These are phyloP conservation scores for Penicillium sp. DNA, from an alignment of 2,329 filamentous ascomycete species.

Conservation along the genomic window DNA sequence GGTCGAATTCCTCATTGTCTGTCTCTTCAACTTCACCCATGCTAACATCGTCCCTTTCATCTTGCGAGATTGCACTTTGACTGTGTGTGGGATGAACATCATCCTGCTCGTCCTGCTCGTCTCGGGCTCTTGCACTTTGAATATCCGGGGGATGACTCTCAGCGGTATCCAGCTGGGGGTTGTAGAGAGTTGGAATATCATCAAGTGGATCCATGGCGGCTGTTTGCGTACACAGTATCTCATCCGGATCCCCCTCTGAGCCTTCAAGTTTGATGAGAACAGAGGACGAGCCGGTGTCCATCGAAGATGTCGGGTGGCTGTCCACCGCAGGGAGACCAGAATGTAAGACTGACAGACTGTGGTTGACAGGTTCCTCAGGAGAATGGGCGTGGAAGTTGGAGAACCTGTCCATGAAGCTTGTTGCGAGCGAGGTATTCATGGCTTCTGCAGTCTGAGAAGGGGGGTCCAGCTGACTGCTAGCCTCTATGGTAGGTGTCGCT, in stretches of 20 bases:
- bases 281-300: background rate
- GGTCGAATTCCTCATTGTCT: slow-evolving; percentile 15
- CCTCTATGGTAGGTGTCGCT: slow-evolving; percentile 1
- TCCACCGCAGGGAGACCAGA: background rate
- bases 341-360: background rate
- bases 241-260: background rate
- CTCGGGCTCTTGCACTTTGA: background rate
- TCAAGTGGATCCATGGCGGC: background rate
- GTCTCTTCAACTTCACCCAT: slow-evolving; percentile 18
- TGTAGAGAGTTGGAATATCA: background rate
- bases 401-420: slow-evolving; percentile 32
- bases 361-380: slow-evolving; percentile 17
- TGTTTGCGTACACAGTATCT: background rate
- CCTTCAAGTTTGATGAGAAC: slow-evolving; percentile 17
- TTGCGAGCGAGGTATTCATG: slow-evolving; percentile 30
- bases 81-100: background rate
- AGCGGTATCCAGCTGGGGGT: background rate
- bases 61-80: background rate
- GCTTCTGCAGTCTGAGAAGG: background rate
- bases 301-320: background rate
- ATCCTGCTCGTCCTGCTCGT: background rate
- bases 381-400: slow-evolving; percentile 32
- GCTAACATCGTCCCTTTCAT: background rate
- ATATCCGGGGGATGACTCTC: background rate
- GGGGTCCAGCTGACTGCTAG: background rate